Conservation (phyloP, 148 eudicot genomes). For the Vaccinium vitisidaea region DNA sequence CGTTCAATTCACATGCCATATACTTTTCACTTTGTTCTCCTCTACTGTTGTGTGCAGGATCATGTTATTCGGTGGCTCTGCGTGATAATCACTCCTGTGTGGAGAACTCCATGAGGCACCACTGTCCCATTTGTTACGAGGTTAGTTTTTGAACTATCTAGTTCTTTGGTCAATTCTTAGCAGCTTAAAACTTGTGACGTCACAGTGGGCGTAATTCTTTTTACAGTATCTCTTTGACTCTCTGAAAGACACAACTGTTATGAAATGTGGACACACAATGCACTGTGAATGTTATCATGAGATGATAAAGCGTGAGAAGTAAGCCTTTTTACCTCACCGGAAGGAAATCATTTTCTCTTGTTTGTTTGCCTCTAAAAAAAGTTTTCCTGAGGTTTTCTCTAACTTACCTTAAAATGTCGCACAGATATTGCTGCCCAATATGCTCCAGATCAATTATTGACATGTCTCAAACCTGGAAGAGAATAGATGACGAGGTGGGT, state of each 20-base stretch:
- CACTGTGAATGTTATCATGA: slow-evolving; percentile 82
- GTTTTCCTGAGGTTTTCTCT: background rate
- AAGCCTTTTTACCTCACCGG: slow-evolving; percentile 23
- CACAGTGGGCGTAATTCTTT: slow-evolving; percentile 8
- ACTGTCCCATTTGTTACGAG: slow-evolving; percentile 97
- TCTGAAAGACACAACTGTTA: slow-evolving; percentile 72
- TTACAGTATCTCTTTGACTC: slow-evolving; percentile 93
- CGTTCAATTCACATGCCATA: background rate
- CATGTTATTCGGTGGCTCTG: slow-evolving; percentile 76
- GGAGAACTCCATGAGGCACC: slow-evolving; percentile 92
- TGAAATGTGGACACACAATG: slow-evolving; percentile 98
- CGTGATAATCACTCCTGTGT: slow-evolving; percentile 78
- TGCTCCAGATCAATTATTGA: slow-evolving; percentile 82
- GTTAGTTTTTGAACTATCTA: slow-evolving; percentile 27
- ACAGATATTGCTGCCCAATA: slow-evolving; percentile 89
- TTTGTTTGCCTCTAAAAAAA: background rate
- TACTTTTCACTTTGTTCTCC: background rate
- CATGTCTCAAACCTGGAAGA: slow-evolving; percentile 82
- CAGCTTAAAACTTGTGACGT: background rate
- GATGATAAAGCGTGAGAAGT: slow-evolving; percentile 93
- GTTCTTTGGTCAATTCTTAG: slow-evolving; percentile 14
- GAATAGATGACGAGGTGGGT: slow-evolving; percentile 85
- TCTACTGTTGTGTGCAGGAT: slow-evolving; percentile 41
- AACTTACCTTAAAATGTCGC: background rate
- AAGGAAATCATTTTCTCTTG: background rate